Conservation (phyloP, 768 basidiomycete species). For the Daedalea quercina region DNA sequence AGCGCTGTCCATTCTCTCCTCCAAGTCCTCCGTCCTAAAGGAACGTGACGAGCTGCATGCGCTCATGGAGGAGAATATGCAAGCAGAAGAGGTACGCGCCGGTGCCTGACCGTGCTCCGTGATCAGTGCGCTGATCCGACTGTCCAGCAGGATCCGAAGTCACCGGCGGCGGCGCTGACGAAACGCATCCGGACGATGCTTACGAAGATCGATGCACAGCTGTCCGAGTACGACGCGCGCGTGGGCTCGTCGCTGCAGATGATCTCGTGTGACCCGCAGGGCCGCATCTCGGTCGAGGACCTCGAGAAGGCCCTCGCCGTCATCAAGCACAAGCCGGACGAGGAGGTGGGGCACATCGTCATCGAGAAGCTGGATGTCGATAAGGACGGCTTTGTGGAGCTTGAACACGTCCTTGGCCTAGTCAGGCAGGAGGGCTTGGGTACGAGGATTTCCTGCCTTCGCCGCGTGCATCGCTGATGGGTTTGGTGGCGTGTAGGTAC, state of each 20-base stretch:
- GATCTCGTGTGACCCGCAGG: slow-evolving; percentile 80
- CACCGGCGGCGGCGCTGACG: slow-evolving; percentile 80
- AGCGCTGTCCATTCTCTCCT: slow-evolving; percentile 83
- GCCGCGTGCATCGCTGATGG: neutral
- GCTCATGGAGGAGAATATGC: slow-evolving; percentile 92
- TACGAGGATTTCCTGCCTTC: slow-evolving; percentile 24
- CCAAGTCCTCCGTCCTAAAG: slow-evolving; percentile 91
- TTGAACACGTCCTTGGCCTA: slow-evolving; percentile 89
- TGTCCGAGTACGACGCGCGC: slow-evolving; percentile 86
- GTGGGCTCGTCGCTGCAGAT: slow-evolving; percentile 82
- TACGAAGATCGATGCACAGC: slow-evolving; percentile 88
- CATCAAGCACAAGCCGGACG: slow-evolving; percentile 90
- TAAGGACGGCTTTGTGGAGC: slow-evolving; percentile 90
- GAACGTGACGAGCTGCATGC: slow-evolving; percentile 87
- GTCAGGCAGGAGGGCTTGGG: slow-evolving; percentile 85
- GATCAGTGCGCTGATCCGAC: slow-evolving; percentile 3
- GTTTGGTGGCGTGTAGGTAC: slow-evolving; percentile 44
- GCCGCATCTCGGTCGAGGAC: slow-evolving; percentile 84
- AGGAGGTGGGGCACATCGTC: slow-evolving; percentile 80
- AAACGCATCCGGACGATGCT: slow-evolving; percentile 96
- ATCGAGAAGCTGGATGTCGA: slow-evolving; percentile 94
- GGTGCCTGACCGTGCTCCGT: neutral
- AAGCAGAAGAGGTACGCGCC: slow-evolving; percentile 69
- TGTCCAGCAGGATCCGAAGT: slow-evolving; percentile 58
- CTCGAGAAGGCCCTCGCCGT: slow-evolving; percentile 86